Evolutionary conservation across 495 filamentous ascomycete genomes (phyloP).

Genomic region (Niebla homalea): DNA sequence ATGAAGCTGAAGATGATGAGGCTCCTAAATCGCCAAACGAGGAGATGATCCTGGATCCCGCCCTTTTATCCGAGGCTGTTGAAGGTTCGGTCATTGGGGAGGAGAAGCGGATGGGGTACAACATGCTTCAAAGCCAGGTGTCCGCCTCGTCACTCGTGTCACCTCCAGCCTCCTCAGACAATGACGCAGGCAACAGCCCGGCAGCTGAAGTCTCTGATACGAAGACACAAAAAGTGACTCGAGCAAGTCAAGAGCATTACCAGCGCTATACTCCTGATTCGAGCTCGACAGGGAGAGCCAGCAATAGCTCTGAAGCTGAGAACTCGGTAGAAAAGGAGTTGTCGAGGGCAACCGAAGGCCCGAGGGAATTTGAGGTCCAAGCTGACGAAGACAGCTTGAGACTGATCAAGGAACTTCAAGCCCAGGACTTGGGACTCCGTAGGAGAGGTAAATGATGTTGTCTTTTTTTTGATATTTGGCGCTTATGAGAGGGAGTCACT

Average conservation of each 20-base stretch:
- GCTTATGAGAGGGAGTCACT: background rate
- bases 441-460: conserved; percentile 20
- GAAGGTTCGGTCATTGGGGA: too few species aligned
- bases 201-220: conserved; percentile 18
- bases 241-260: conserved; percentile 31
- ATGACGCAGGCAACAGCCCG: conserved; percentile 27
- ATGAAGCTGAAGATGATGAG: too few species aligned
- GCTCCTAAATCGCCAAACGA: too few species aligned
- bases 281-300: conserved; percentile 17
- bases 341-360: conserved; percentile 22
- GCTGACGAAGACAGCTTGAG: conserved; percentile 41
- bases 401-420: conserved; percentile 44
- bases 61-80: background rate
- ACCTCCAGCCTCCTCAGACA: conserved; percentile 39
- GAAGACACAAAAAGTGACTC: conserved; percentile 34
- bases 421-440: conserved; percentile 45
- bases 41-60: background rate
- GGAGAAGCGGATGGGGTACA: too few species aligned
- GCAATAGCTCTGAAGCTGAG: conserved; percentile 16
- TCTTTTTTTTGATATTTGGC: background rate
- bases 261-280: conserved; percentile 29
- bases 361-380: conserved; percentile 19
- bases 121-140: too few species aligned
- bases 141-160: conserved; percentile 33
- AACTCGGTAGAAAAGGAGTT: conserved; percentile 16